Evolutionary conservation across 495 filamentous ascomycete genomes (phyloP), one percentile per base, ranked within the genome.

Genomic region (Aspergillus nanangensis): DNA sequence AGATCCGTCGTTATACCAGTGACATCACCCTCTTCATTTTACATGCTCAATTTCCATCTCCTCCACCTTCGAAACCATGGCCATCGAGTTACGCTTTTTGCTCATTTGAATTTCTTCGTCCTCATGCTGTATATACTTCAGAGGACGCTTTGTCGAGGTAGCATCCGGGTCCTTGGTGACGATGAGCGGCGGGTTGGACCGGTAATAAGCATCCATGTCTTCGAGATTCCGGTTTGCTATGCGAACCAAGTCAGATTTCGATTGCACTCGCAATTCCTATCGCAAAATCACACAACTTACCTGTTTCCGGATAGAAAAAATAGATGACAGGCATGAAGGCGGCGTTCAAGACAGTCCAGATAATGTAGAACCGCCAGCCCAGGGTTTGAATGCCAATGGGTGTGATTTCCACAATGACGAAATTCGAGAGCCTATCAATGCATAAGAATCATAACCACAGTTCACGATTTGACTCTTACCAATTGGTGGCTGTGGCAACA

Each of bases 291-390:
- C n/a, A n/a, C n/a, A n/a, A 29, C 25, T 29, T 11, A 29, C 25
- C 25, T 42, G 80, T 81, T 56, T 84, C 81, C 3, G 78, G 80
- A 46, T 78, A 83, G 38, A 82, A 73, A 44, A 82, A 71, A 50
- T 78, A 84, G 9, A 81, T 70, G 24, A 83, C 61, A 0, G 77
- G 77, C 1, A 83, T 58, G 57, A 84, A 84, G 21, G 58, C 41
- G n/a, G 64, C 65, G 48, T 82, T 82, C 51, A 79, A 70, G 14
- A 76, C 71, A 13, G 72, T 74, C 66, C 76, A 84, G 29, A 82
- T 74, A 50, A 83, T 73, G 60, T 75, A 84, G 58, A 81, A 80
- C 38, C 65, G 57, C 75, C 75, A 79, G 2, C 69, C 65, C 9
- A 81, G 57, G 38, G 55, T 71, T 24, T 72, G 58, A 50, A 81